Base-by-base conservation (phyloP, 371 early-diverging fungal species). In the Mortierella sp. region DNA sequence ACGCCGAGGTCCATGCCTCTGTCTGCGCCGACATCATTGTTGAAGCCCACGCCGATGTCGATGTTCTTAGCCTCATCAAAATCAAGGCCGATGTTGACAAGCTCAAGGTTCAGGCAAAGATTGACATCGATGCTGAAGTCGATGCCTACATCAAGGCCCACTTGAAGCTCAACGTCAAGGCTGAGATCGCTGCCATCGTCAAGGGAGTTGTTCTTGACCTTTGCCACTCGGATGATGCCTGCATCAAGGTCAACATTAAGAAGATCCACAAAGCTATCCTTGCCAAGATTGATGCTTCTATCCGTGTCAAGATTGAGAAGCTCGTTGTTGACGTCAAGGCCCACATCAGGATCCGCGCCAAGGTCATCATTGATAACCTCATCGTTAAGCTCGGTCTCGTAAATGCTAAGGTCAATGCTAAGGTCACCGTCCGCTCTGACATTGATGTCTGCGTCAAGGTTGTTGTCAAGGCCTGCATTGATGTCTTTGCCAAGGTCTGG, bases 371-470 rank as follows among this genome's bases (percentile, higher is more conserved):
- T 26, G 21, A 48, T 23, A 21, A 58, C 25, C 19, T 58, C 58
- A 45, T 28, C 50, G 26, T 37, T 51, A 16, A 58, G 16, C 37
- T 50, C 44, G 66, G 66, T 29, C 21, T 66, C 37, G 58, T 9
- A 37, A 18, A 30, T 25, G 68, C 18, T 46, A 26, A 61, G 14
- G 21, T 68, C 47, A 18, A 28, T 14, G 57, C 23, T 16, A 56
- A 29, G 23, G 46, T 53, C 61, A 30, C 29, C 52, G 26, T 66
- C 30, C 59, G 59, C 14, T 66, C 68, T 37, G 46, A 68, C 62
- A 45, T 68, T 28, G 29, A 61, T 23, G 37, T 18, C 29, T 44
- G 55, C 47, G 29, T 61, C n/a, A 25, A 61, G 12, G 56, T 21
- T 47, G 21, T 45, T 18, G 55, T 68, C 50, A 29, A 61, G 18